These are phyloP conservation scores for Phlyctochytrium arcticum DNA, from an alignment of 192 early-diverging fungal species.

Conservation along the genomic window DNA sequence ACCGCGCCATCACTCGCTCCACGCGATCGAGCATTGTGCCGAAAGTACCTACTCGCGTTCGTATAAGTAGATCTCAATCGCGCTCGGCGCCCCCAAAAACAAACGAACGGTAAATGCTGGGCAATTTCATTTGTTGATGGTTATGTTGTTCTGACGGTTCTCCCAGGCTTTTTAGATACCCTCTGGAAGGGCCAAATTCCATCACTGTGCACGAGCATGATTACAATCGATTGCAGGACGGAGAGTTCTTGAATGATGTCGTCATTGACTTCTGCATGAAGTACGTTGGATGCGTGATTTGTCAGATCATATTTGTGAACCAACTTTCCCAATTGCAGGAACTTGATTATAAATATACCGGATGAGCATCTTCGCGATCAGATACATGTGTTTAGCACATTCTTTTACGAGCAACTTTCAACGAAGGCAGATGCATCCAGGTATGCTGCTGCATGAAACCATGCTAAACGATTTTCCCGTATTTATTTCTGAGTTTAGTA, in stretches of 20 bases:
- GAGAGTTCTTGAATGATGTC: slow-evolving; percentile 85
- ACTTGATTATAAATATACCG: neutral
- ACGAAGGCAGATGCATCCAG: slow-evolving; percentile 10
- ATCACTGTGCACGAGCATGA: slow-evolving; percentile 68
- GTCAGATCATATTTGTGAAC: neutral
- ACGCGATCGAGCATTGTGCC: too few species aligned
- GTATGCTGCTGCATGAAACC: neutral
- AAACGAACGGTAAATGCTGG: too few species aligned
- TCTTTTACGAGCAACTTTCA: slow-evolving; percentile 73
- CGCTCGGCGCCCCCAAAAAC: too few species aligned
- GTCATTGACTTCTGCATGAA: slow-evolving; percentile 84
- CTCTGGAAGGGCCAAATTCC: slow-evolving; percentile 41
- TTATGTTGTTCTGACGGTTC: too few species aligned
- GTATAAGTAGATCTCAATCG: too few species aligned
- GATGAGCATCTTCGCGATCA: slow-evolving; percentile 12
- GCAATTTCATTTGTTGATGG: too few species aligned
- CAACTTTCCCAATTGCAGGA: neutral
- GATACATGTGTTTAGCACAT: slow-evolving; percentile 79
- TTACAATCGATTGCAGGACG: slow-evolving; percentile 54
- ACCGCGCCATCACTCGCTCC: too few species aligned
- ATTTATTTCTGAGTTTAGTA: neutral
- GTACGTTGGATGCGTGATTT: slow-evolving; percentile 26
- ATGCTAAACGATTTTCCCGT: neutral
- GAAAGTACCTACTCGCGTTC: too few species aligned
- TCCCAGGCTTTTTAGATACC: slow-evolving; percentile 52